Percentiles rank a stretch among this genome's conserved stretches.
Evolutionary conservation across 2,329 filamentous ascomycete species (phyloP).

Genomic region (Scedosporium minutisporum): DNA sequence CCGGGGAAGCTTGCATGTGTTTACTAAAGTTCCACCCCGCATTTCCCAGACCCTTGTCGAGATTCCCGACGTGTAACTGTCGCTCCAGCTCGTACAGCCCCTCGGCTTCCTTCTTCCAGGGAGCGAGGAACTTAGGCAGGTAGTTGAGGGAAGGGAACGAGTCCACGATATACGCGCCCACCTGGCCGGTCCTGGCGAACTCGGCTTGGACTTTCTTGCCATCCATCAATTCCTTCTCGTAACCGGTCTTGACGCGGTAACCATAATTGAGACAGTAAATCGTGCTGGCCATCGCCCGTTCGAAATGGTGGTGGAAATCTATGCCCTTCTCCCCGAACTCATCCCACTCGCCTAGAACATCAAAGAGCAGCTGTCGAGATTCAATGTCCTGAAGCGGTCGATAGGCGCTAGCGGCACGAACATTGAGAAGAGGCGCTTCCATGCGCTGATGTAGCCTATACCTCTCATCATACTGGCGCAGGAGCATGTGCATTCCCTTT

Average conservation of each 20-base stretch:
- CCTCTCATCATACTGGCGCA: conserved; percentile 30
- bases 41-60: conserved; percentile 13
- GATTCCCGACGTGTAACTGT: conserved; percentile 17
- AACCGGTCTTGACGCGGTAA: conserved; percentile 18
- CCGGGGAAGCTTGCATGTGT: conserved; percentile 13
- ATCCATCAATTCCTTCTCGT: conserved; percentile 16
- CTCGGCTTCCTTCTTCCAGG: conserved; percentile 23
- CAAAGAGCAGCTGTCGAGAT: conserved; percentile 30
- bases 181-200: conserved; percentile 16
- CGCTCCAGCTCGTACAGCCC: conserved; percentile 15
- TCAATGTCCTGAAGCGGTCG: conserved; percentile 34
- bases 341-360: conserved; percentile 25
- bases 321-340: conserved; percentile 13
- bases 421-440: conserved; percentile 22
- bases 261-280: conserved; percentile 28
- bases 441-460: conserved; percentile 28
- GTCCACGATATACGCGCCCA: conserved; percentile 29
- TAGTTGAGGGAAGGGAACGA: conserved; percentile 29
- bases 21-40: conserved; percentile 22
- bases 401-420: conserved; percentile 23
- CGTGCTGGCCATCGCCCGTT: conserved; percentile 25
- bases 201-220: conserved; percentile 16
- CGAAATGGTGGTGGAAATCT: conserved; percentile 21
- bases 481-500: conserved; percentile 26
- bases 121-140: conserved; percentile 25